These are phyloP conservation scores for Fusarium tanahbumbuense DNA, from an alignment of 2,329 filamentous ascomycete genomes.

Conservation along the genomic window DNA sequence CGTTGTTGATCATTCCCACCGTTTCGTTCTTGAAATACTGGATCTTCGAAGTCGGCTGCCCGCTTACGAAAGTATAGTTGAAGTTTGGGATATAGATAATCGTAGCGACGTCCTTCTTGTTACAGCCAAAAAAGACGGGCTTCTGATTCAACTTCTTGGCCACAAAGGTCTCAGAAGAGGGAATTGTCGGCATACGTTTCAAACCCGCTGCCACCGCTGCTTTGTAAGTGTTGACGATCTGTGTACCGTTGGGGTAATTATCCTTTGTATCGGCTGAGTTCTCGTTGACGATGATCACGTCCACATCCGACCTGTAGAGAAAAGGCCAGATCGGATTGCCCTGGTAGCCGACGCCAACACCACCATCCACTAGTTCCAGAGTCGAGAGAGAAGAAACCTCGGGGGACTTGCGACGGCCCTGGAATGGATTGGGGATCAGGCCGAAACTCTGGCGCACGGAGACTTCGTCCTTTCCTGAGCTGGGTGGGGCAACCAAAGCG, in stretches of 20 bases:
- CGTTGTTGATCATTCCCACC: conserved; percentile 6
- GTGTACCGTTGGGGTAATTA: not conserved
- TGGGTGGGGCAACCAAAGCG: not conserved
- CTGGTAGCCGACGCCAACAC: conserved; percentile 5
- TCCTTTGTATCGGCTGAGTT: conserved; percentile 7
- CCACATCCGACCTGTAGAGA: not conserved
- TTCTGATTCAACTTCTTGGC: conserved; percentile 8
- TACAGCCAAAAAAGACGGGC: conserved; percentile 5
- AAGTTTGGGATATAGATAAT: conserved; percentile 17
- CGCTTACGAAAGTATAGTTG: conserved; percentile 12
- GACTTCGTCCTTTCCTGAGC: not conserved
- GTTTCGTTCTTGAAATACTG: conserved; percentile 7
- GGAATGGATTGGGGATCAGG: conserved; percentile 2
- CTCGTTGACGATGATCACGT: conserved; percentile 17
- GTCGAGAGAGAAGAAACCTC: not conserved
- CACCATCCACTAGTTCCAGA: conserved; percentile 5
- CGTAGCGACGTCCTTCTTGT: not conserved
- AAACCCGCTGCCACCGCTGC: not conserved
- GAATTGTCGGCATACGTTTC: conserved; percentile 7
- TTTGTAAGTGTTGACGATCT: conserved; percentile 10
- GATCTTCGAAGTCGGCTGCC: conserved; percentile 4
- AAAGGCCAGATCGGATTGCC: conserved; percentile 14
- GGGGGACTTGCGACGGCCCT: not conserved
- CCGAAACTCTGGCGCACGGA: not conserved
- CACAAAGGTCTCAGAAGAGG: conserved; percentile 5